A percentile compares a stretch with the other conserved stretches of the same genome.
Evolutionary conservation across 257 asterid species (phyloP).

Genomic region (Gentiana straminea): DNA sequence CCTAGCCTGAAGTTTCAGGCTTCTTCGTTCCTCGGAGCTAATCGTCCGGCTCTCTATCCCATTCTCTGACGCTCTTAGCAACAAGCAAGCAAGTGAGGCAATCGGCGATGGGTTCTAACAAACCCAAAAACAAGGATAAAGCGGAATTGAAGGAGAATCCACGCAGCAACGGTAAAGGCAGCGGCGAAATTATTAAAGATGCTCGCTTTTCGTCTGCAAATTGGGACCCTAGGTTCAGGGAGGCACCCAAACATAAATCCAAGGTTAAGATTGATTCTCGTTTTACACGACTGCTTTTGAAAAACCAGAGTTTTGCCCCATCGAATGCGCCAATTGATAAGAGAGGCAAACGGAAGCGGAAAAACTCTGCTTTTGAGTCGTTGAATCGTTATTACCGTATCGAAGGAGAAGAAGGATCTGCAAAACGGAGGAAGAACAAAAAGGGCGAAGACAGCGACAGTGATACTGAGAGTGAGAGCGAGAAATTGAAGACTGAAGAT

Average conservation of each 20-base stretch:
- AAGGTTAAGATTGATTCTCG: slow-evolving; percentile 76
- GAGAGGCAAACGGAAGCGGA: slow-evolving; percentile 55
- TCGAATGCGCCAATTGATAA: slow-evolving; percentile 60
- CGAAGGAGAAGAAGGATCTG: slow-evolving; percentile 19
- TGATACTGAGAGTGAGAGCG: slow-evolving; percentile 16
- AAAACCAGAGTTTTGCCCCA: slow-evolving; percentile 37
- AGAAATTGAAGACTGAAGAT: slow-evolving; percentile 12
- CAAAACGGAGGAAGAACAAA: slow-evolving; percentile 5
- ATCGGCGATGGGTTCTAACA: slow-evolving; percentile 31
- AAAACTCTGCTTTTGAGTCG: slow-evolving; percentile 20
- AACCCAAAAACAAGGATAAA: slow-evolving; percentile 19
- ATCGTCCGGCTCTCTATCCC: no score
- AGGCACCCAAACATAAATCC: slow-evolving; percentile 52
- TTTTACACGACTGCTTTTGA: slow-evolving; percentile 40
- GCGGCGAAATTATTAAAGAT: slow-evolving; percentile 37
- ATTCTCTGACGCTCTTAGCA: no score
- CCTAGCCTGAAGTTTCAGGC: no score
- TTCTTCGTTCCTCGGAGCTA: no score
- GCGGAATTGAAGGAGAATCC: slow-evolving; percentile 8
- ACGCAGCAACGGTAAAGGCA: slow-evolving; percentile 15
- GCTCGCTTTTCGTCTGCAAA: slow-evolving; percentile 63
- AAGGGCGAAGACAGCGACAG: slow-evolving; percentile 10
- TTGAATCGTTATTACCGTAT: slow-evolving; percentile 54
- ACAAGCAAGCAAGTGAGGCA: slow-evolving; percentile 1
- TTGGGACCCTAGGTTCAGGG: slow-evolving; percentile 82